Percentiles rank a stretch among this genome's conserved stretches.
These are phyloP conservation scores for Vitis hybrid DNA, from an alignment of 177 flowering plant species.

Conservation along the genomic window DNA sequence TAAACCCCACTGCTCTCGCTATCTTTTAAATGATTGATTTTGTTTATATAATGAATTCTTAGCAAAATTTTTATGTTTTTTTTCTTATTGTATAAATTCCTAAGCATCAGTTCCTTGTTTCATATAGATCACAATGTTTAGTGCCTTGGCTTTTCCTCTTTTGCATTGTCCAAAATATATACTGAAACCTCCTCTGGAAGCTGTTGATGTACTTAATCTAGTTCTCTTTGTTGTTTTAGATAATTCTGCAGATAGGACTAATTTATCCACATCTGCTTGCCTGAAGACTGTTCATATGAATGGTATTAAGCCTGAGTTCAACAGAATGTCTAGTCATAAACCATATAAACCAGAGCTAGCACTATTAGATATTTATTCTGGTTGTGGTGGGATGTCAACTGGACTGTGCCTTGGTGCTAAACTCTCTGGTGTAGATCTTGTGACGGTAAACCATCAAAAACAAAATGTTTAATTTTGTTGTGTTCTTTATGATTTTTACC, in stretches of 20 bases:
- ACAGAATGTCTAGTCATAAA: slow-evolving; percentile 17
- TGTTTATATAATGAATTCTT: too few relatives aligned
- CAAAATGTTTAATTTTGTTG: not conserved
- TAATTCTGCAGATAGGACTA: slow-evolving; percentile 22
- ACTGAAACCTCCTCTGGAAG: too few relatives aligned
- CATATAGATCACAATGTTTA: too few relatives aligned
- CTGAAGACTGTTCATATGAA: slow-evolving; percentile 18
- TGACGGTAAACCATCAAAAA: slow-evolving; percentile 48
- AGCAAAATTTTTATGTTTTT: too few relatives aligned
- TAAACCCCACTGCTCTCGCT: too few relatives aligned
- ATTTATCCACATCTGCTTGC: slow-evolving; percentile 23
- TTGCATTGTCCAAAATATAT: too few relatives aligned
- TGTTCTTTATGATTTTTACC: not conserved
- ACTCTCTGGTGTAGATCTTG: slow-evolving; percentile 56
- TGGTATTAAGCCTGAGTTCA: slow-evolving; percentile 13
- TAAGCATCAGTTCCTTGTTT: too few relatives aligned
- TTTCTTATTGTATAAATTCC: too few relatives aligned
- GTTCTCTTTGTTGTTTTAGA: slow-evolving; percentile 21
- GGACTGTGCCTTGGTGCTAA: slow-evolving; percentile 86
- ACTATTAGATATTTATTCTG: slow-evolving; percentile 78
- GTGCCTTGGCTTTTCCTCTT: too few relatives aligned
- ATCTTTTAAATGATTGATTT: too few relatives aligned
- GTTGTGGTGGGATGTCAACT: slow-evolving; percentile 98
- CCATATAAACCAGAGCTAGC: slow-evolving; percentile 40
- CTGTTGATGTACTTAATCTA: too few relatives aligned